Evolutionary conservation across 2,329 filamentous ascomycete species (phyloP), one percentile per base, ranked within the genome.

Genomic region (Aspergillus quadrilineatus): DNA sequence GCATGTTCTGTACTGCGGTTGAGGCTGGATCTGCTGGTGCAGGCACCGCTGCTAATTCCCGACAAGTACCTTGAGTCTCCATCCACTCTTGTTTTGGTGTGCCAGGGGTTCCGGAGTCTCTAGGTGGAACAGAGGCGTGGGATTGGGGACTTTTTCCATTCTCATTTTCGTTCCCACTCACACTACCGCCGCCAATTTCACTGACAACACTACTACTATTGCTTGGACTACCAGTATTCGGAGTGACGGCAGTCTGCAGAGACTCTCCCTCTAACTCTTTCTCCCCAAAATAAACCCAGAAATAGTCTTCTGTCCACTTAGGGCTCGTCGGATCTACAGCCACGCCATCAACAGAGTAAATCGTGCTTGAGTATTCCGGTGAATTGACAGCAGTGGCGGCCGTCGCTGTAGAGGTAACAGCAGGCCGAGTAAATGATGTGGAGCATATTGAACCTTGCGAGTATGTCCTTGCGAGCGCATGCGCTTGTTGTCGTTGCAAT

Each of bases 241-340:
- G 9, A 15, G 44, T 15, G 15, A 7, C 6, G 2, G 45, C 12
- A 32, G 44, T 47, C 30, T 34, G 45, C 14, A 30, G 29, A 26
- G 8, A 14, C 28, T 34, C 45, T 8, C 45, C 45, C 10, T 47
- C 46, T 17, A 50, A 8, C 53, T 55, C 41, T 2, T 8, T 28
- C 34, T 53, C 50, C 26, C 42, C 50, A 32, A 53, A 53, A 22
- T 53, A 53, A 29, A 44, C 50, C 43, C 43, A 53, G 6, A 53
- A 17, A 8, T 47, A 53, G 32, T 47, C 34, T 6, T 53, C 50
- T n/a, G 34, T 45, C 28, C 26, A 42, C 4, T 26, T 30, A 4
- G 37, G n/a, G 5, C 30, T 32, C 3, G 26, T 39, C 6, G 22
- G 14, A 5, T 42, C 37, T 28, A 34, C 44, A 12, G 7, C 12